phyloP scores from a whole-genome alignment of 73 alveolate species.

The Effrenium voratum region DNA sequence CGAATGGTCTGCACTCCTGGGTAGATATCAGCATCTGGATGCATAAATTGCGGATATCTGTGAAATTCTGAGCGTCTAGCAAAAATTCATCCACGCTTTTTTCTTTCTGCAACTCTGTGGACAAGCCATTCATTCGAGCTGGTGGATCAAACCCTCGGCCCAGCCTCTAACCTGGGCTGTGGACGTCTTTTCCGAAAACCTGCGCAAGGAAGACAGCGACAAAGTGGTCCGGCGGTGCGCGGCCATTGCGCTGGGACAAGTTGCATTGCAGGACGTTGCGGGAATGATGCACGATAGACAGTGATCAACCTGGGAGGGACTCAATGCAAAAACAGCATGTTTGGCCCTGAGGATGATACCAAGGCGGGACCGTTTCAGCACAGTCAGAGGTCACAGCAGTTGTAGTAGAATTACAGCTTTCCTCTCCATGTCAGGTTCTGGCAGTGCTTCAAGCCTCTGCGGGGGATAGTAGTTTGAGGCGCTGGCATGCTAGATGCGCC shows the following conservation, averaged over 20 bases:
- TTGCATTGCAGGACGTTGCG: constrained; percentile 25
- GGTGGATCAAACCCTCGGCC: too few species aligned
- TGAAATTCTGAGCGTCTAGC: not conserved
- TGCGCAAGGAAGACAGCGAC: constrained; percentile 37
- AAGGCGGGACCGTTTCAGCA: not conserved
- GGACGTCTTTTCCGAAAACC: too few species aligned
- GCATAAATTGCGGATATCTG: not conserved
- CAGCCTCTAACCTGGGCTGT: too few species aligned
- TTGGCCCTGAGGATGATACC: not conserved
- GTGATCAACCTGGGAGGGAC: not conserved
- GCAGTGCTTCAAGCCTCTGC: constrained; percentile 20
- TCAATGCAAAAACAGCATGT: not conserved
- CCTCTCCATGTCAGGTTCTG: not conserved
- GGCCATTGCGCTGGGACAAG: constrained; percentile 54
- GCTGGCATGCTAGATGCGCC: not conserved
- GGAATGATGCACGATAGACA: not conserved
- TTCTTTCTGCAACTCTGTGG: not conserved
- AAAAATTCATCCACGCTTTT: not conserved
- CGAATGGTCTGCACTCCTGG: not conserved
- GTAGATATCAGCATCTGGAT: not conserved
- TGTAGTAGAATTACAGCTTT: not conserved
- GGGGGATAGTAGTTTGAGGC: constrained; percentile 57
- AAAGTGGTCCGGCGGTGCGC: constrained; percentile 65
- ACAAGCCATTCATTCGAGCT: too few species aligned
- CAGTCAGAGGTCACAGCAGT: not conserved